Percentiles rank a stretch among this genome's conserved stretches.
phyloP scores from a whole-genome alignment of 2,329 filamentous ascomycete species.

The Exophiala lecanii-corni region DNA sequence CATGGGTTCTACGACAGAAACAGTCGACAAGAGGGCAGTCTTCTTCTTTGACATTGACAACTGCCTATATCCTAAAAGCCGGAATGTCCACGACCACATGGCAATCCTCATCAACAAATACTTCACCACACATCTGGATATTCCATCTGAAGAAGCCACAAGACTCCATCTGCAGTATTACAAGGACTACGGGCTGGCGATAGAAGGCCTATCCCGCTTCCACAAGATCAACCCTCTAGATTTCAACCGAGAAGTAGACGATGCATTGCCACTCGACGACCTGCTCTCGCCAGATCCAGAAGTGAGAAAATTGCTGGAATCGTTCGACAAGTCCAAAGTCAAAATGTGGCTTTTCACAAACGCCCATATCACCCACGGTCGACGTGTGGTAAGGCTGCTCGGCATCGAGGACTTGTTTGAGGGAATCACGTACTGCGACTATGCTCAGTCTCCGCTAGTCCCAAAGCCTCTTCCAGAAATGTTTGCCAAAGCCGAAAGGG shows the following conservation, averaged over 20 bases:
- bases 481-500: slow-evolving; percentile 82
- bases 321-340: slow-evolving; percentile 79
- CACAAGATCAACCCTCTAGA: slow-evolving; percentile 93
- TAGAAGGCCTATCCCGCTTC: slow-evolving; percentile 87
- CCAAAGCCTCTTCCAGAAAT: slow-evolving; percentile 84
- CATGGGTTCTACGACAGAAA: too few relatives aligned
- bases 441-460: slow-evolving; percentile 64
- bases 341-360: slow-evolving; percentile 95
- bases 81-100: slow-evolving; percentile 86
- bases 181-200: slow-evolving; percentile 91
- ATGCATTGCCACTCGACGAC: slow-evolving; percentile 80
- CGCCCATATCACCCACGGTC: slow-evolving; percentile 84
- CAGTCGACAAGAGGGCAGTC: slow-evolving; percentile 34
- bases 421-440: slow-evolving; percentile 92
- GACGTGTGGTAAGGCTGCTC: slow-evolving; percentile 73
- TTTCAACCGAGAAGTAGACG: slow-evolving; percentile 92
- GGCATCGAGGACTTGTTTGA: slow-evolving; percentile 86
- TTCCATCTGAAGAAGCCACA: slow-evolving; percentile 73
- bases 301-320: slow-evolving; percentile 70
- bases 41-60: slow-evolving; percentile 96
- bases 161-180: slow-evolving; percentile 90
- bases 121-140: slow-evolving; percentile 64
- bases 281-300: slow-evolving; percentile 75
- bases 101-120: slow-evolving; percentile 69
- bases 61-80: slow-evolving; percentile 85